phyloP scores from a whole-genome alignment of 768 basidiomycete species.

The Coprinopsis strossmayeri region DNA sequence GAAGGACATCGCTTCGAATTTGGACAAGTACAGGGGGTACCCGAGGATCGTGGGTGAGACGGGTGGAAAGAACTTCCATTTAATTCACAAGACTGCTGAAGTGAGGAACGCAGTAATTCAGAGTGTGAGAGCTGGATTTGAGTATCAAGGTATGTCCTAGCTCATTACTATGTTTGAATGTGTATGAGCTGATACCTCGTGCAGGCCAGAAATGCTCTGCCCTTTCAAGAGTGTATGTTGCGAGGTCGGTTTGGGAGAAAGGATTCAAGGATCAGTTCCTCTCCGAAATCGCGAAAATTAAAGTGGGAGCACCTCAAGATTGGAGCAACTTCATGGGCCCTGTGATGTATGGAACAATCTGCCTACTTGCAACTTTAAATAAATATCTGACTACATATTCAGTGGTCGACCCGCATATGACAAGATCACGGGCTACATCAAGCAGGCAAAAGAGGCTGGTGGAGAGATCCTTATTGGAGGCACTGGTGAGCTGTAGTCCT shows the following conservation, averaged over 20 bases:
- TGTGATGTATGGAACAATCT: slow-evolving; percentile 64
- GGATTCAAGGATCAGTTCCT: slow-evolving; percentile 84
- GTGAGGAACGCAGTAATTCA: slow-evolving; percentile 87
- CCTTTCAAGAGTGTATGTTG: slow-evolving; percentile 84
- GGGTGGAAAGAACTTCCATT: slow-evolving; percentile 97
- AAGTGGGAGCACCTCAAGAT: slow-evolving; percentile 69
- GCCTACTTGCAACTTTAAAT: neutral
- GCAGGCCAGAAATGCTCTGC: slow-evolving; percentile 96
- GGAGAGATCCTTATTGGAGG: slow-evolving; percentile 89
- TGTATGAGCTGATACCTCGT: neutral
- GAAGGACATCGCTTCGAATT: slow-evolving; percentile 88
- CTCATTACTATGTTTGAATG: neutral
- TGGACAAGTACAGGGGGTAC: slow-evolving; percentile 84
- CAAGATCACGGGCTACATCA: slow-evolving; percentile 75
- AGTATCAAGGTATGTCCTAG: slow-evolving; percentile 73
- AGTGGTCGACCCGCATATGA: slow-evolving; percentile 87
- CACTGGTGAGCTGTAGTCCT: slow-evolving; percentile 37
- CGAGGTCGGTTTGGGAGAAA: slow-evolving; percentile 75
- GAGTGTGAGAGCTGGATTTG: slow-evolving; percentile 82
- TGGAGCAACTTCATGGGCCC: slow-evolving; percentile 91
- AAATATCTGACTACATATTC: slow-evolving; percentile 5
- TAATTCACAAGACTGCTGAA: slow-evolving; percentile 85
- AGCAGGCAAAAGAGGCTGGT: slow-evolving; percentile 84
- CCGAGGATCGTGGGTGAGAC: slow-evolving; percentile 98
- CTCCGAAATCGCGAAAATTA: slow-evolving; percentile 75